Percentiles rank a stretch among this genome's conserved stretches.
Conservation (phyloP, 257 asterid species). For the Salvia rosmarinus region DNA sequence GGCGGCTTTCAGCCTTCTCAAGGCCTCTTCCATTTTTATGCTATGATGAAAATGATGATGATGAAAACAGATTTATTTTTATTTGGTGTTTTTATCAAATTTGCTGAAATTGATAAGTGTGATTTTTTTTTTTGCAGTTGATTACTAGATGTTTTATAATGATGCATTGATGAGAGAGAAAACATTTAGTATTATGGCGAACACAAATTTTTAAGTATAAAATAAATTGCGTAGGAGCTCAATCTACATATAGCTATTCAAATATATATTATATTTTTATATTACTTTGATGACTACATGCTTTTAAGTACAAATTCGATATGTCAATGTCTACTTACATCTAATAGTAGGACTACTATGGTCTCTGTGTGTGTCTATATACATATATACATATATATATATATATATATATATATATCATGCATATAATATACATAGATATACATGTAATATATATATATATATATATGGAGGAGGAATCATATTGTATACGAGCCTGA, state of each 20-base stretch:
- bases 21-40: conserved; percentile 75
- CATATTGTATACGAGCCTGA: no score
- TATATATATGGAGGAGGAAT: no score
- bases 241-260: not conserved
- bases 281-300: not conserved
- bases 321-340: not conserved
- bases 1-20: conserved; percentile 62
- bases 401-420: no score
- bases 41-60: not conserved
- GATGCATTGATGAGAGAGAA: conserved; percentile 18
- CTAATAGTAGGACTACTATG: not conserved
- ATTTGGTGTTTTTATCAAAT: no score
- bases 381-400: no score
- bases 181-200: not conserved
- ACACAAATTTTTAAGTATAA: not conserved
- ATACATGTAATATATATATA: no score
- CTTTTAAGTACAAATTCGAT: conserved; percentile 10
- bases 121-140: not conserved
- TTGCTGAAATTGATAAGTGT: no score
- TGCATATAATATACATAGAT: no score
- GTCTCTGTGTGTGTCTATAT: no score
- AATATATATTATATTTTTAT: not conserved
- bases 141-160: conserved; percentile 40
- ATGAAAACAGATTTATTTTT: not conserved
- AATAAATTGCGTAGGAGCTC: not conserved